Percentiles rank a stretch among this genome's conserved stretches.
These are phyloP conservation scores for Penicillium sp. DNA, from an alignment of 2,329 filamentous ascomycete genomes.

Conservation along the genomic window DNA sequence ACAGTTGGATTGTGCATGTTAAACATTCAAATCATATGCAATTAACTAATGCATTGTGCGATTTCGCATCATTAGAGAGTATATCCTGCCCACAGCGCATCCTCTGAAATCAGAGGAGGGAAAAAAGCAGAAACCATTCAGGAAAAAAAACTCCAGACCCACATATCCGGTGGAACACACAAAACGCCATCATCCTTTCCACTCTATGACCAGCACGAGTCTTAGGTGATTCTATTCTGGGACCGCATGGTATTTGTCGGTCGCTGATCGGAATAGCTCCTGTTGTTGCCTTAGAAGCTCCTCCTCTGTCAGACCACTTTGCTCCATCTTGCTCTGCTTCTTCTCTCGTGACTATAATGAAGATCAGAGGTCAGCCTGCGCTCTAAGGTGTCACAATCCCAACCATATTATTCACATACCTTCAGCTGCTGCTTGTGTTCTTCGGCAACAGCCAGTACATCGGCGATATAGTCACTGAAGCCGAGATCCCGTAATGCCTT, in stretches of 20 bases:
- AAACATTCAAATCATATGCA: conserved; percentile 6
- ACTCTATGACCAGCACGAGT: conserved; percentile 36
- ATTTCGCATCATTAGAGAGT: conserved; percentile 9
- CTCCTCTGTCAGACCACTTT: conserved; percentile 87
- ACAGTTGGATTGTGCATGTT: neutral
- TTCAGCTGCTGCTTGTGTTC: conserved; percentile 93
- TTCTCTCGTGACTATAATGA: conserved; percentile 77
- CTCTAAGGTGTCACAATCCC: neutral
- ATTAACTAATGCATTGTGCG: conserved; percentile 6
- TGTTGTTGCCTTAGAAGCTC: conserved; percentile 85
- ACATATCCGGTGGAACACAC: conserved; percentile 10
- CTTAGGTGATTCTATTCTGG: conserved; percentile 34
- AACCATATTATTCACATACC: conserved; percentile 52
- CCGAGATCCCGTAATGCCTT: conserved; percentile 89
- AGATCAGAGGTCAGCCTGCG: conserved; percentile 14
- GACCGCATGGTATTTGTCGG: conserved; percentile 64
- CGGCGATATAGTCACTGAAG: conserved; percentile 86
- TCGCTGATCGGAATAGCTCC: conserved; percentile 82
- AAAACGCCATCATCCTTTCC: conserved; percentile 27
- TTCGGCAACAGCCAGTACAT: conserved; percentile 79
- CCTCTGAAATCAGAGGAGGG: neutral
- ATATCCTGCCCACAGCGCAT: conserved; percentile 1
- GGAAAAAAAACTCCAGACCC: conserved; percentile 17
- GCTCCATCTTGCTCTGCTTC: conserved; percentile 95
- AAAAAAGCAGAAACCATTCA: conserved; percentile 6